phyloP scores from a whole-genome alignment of 257 asterid species.

The Solanum pinnatisectum region DNA sequence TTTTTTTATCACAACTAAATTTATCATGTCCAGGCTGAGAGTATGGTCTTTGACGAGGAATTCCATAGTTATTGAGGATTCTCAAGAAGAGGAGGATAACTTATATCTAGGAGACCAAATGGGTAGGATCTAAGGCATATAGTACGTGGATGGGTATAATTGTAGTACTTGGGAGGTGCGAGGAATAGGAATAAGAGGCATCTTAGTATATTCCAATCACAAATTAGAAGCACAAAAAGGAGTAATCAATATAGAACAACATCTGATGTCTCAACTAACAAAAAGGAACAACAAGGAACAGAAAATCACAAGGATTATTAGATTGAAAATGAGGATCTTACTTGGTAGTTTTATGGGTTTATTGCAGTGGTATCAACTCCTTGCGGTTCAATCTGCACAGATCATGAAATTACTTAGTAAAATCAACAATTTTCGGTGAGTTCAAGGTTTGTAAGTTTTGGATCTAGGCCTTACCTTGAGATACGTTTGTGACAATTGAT shows the following conservation, averaged over 20 bases:
- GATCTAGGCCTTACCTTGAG: not conserved
- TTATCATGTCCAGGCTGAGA: not conserved
- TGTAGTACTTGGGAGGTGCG: not conserved
- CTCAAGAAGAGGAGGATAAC: not conserved
- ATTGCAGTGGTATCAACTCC: not conserved
- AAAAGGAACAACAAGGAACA: not conserved
- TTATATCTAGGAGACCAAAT: not conserved
- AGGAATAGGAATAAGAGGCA: not conserved
- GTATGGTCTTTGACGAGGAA: not conserved
- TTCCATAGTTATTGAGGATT: not conserved
- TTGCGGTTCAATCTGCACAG: not conserved
- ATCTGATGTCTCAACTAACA: not conserved
- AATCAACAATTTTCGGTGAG: not conserved
- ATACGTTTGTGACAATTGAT: not conserved
- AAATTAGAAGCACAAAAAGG: not conserved
- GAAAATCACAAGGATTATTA: not conserved
- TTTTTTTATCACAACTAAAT: not conserved
- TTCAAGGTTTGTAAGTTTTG: not conserved
- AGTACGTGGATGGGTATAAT: not conserved
- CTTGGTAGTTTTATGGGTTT: not conserved
- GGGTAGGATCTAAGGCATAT: not conserved
- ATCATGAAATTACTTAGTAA: not conserved
- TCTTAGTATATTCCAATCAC: not conserved
- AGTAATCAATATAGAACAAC: not conserved
- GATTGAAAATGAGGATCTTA: not conserved